Base-by-base conservation (phyloP, 805 yeast genomes). In the Myxozyma monticola region DNA sequence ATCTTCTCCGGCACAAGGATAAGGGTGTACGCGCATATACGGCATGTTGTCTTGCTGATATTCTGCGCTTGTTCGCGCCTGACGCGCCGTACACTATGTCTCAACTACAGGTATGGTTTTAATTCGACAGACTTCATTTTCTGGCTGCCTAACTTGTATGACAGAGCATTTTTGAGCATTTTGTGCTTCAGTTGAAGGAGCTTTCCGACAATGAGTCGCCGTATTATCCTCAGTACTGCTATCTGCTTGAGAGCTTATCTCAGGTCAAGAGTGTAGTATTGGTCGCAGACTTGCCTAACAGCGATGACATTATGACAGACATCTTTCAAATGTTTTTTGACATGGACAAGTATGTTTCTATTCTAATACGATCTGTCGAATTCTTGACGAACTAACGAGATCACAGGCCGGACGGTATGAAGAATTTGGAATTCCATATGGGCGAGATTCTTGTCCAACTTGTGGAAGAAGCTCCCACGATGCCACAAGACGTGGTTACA, bases 51-150 rank as follows among this genome's bases (percentile, higher is more conserved):
- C 56, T 88, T 6, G 75, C 88, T 4, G 96, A 89, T 64, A 72
- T 90, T 8, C 67, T 89, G 36, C 73, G 96, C 50, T 66, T 90
- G 14, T 84, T 76, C 61, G 96, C 96, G 0, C 96, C 96, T 0
- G 87, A 89, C 64, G 95, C 96, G 5, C 96, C 97, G 3, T 89
- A 77, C 66, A 79, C 85, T 1, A 80, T 81, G 21, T 56, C 70
- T 1, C 83, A 84, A 57, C 71, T 89, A 33, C 71, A 80, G 0
- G 81, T 60, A 42, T 5, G 54, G 29, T 5, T 18, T 17, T 18
- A 4, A 42, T 9, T n/a, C 21, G 10, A 10, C 25, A 35, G 22
- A 33, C 20, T 8, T 15, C n/a, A n/a, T 8, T 30, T 37, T 30
- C 7, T 14, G 34, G 17, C 29, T 12, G 20, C 14, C 25, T 9